Evolutionary conservation across 805 yeast genomes (phyloP).

Genomic region (Nakazawaea laoshanensis): DNA sequence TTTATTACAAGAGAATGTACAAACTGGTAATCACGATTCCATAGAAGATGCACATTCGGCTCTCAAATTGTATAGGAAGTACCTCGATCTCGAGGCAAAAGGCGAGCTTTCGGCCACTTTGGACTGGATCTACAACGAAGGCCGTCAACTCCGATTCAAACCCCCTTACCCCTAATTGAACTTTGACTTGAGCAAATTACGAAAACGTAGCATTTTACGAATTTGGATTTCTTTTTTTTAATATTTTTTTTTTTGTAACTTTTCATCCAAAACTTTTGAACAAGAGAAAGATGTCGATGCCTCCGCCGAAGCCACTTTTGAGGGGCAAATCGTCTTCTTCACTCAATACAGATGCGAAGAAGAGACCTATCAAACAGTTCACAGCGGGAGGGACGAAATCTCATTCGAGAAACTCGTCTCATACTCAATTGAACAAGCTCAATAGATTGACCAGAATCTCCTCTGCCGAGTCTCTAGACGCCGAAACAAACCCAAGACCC

Average conservation of each 20-base stretch:
- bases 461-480: constrained; percentile 19
- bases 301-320: constrained; percentile 8
- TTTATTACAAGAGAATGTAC: constrained; percentile 67
- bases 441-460: constrained; percentile 23
- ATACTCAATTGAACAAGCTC: constrained; percentile 20
- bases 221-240: no score
- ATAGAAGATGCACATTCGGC: constrained; percentile 95
- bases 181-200: neutral
- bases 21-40: constrained; percentile 91
- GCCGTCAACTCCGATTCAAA: constrained; percentile 45
- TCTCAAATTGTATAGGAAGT: constrained; percentile 63
- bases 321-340: constrained; percentile 20
- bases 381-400: constrained; percentile 22
- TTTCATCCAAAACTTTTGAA: neutral
- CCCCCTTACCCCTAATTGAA: constrained; percentile 26
- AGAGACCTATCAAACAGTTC: constrained; percentile 22
- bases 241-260: no score
- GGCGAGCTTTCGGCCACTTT: constrained; percentile 58
- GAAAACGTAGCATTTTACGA: neutral
- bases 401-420: constrained; percentile 23
- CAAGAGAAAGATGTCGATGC: constrained; percentile 9
- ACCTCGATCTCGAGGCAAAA: constrained; percentile 46
- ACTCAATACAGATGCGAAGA: constrained; percentile 18
- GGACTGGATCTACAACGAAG: constrained; percentile 64
- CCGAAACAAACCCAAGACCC: constrained; percentile 14